phyloP scores from a whole-genome alignment of 1,284 basidiomycete genomes.

The Austroboletus niveus region DNA sequence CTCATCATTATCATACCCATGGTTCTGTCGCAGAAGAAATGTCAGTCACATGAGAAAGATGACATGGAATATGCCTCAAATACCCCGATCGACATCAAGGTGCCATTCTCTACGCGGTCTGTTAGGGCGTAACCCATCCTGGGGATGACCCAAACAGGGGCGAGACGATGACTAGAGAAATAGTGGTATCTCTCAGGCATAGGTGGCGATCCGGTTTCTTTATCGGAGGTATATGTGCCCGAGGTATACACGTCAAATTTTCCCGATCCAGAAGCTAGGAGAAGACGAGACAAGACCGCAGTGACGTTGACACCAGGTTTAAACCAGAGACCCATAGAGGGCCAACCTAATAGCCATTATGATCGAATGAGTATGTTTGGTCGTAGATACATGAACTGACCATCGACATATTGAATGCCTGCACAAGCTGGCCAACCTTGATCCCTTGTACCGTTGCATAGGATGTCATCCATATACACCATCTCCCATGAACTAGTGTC shows the following conservation, averaged over 20 bases:
- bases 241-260: constrained; percentile 78
- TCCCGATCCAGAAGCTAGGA: constrained; percentile 39
- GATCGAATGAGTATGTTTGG: neutral
- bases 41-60: neutral
- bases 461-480: constrained; percentile 74
- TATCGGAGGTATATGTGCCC: constrained; percentile 38
- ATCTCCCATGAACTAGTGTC: constrained; percentile 74
- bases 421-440: constrained; percentile 22
- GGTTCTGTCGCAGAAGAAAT: constrained; percentile 48
- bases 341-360: constrained; percentile 54
- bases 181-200: constrained; percentile 85
- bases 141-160: constrained; percentile 83
- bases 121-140: constrained; percentile 72
- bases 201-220: constrained; percentile 16
- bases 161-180: constrained; percentile 64
- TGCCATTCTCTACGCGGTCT: constrained; percentile 56
- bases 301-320: constrained; percentile 49
- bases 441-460: constrained; percentile 47
- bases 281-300: constrained; percentile 52
- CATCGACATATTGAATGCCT: constrained; percentile 16
- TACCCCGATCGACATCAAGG: constrained; percentile 69
- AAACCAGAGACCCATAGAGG: constrained; percentile 79
- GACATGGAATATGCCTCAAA: neutral
- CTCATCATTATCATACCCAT: constrained; percentile 78
- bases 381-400: constrained; percentile 15